Evolutionary conservation across 192 early-diverging fungal genomes (phyloP).

Genomic region (Coemansia sp.): DNA sequence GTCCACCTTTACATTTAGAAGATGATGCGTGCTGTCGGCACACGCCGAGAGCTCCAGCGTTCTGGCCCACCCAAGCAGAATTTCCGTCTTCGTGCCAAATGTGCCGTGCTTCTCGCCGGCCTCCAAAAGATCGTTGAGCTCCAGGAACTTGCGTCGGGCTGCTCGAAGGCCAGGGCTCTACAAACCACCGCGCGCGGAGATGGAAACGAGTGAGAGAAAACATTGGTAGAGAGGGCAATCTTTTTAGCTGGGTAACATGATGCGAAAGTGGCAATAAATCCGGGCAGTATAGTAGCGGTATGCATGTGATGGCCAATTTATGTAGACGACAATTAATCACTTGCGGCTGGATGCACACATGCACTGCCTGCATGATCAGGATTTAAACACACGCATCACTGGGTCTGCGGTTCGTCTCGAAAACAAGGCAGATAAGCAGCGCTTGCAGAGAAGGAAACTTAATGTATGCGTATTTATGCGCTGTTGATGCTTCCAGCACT

Average conservation of each 20-base stretch:
- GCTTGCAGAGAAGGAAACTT: slow-evolving; percentile 5
- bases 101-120: slow-evolving; percentile 16
- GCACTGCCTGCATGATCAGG: background rate
- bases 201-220: background rate
- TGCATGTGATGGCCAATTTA: slow-evolving; percentile 9
- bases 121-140: slow-evolving; percentile 35
- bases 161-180: slow-evolving; percentile 31
- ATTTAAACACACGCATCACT: background rate
- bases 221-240: background rate
- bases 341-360: background rate
- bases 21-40: background rate
- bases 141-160: slow-evolving; percentile 40
- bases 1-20: background rate
- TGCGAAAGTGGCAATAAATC: background rate
- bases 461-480: slow-evolving; percentile 34
- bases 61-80: background rate
- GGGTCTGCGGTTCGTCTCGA: background rate
- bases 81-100: background rate
- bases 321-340: background rate
- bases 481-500: slow-evolving; percentile 6
- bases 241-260: background rate
- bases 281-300: background rate
- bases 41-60: background rate
- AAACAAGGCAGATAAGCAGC: background rate
- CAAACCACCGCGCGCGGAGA: background rate